These are phyloP conservation scores for Coniferiporia sulphurascens DNA, from an alignment of 1,284 basidiomycete species.

Conservation along the genomic window DNA sequence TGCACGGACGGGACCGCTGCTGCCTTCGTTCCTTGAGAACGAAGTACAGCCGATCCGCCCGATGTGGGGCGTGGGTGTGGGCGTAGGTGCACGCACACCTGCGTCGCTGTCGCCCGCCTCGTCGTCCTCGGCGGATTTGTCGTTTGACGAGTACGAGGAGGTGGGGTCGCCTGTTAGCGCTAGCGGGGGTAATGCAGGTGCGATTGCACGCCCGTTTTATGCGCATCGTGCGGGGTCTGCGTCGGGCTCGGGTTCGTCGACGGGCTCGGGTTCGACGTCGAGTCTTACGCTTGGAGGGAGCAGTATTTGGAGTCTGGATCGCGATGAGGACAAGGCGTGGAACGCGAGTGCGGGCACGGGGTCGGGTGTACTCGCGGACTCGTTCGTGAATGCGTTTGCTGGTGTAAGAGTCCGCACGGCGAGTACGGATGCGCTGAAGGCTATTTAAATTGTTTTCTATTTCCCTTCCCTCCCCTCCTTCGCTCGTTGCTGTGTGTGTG, in stretches of 20 bases:
- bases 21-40: conserved; percentile 70
- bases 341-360: not conserved
- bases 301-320: conserved; percentile 63
- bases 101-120: conserved; percentile 56
- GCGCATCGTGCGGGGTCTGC: conserved; percentile 2
- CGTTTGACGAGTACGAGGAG: conserved; percentile 41
- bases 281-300: conserved; percentile 29
- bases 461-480: not conserved
- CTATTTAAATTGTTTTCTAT: not conserved
- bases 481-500: no score
- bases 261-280: conserved; percentile 25
- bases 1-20: conserved; percentile 36
- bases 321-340: conserved; percentile 53
- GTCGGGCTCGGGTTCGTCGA: conserved; percentile 19
- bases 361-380: not conserved
- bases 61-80: not conserved
- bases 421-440: conserved; percentile 5
- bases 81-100: conserved; percentile 3
- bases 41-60: conserved; percentile 49
- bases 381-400: no score
- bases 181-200: not conserved
- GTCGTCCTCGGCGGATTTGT: conserved; percentile 58
- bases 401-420: not conserved
- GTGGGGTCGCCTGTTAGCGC: not conserved
- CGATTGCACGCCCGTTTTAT: conserved; percentile 1